Percentiles rank a stretch among this genome's conserved stretches.
phyloP scores from a whole-genome alignment of 306 rosid species.

The Rosa multiflora region DNA sequence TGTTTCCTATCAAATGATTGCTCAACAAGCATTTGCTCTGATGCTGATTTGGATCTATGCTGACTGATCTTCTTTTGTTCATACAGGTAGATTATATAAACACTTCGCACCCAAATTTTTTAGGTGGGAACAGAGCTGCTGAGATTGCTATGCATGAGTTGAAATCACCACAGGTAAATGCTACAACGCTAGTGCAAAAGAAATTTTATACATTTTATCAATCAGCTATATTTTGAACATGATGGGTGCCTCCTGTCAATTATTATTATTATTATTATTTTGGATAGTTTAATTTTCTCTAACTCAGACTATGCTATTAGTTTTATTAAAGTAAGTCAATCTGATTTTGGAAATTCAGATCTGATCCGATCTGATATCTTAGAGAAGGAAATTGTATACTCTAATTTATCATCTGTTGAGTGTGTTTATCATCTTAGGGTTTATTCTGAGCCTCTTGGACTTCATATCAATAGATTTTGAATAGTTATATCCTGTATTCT shows the following conservation, averaged over 20 bases:
- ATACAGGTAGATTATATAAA: constrained; percentile 47
- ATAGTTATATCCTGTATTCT: not conserved
- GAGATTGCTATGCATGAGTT: constrained; percentile 41
- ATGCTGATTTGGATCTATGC: constrained; percentile 16
- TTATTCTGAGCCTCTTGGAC: not conserved
- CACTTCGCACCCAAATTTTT: constrained; percentile 39
- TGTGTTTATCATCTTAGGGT: not conserved
- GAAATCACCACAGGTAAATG: constrained; percentile 35
- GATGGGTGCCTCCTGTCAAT: not conserved
- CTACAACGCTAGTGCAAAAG: constrained; percentile 1
- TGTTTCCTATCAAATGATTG: not conserved
- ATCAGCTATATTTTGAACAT: not conserved
- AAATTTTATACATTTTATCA: not conserved
- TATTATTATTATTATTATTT: not conserved
- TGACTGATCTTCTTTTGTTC: not conserved
- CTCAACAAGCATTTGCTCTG: not conserved
- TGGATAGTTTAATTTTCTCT: not conserved
- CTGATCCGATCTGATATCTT: not conserved
- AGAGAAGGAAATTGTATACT: not conserved
- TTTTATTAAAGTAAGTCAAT: not conserved
- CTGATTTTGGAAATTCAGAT: not conserved
- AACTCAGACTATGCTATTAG: not conserved
- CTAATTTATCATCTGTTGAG: not conserved
- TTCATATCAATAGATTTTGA: not conserved
- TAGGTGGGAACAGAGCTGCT: constrained; percentile 47